Percentiles rank a stretch among this genome's conserved stretches.
phyloP scores from a whole-genome alignment of 352 stramenopile genomes.

The Globisporangium okanoganense region DNA sequence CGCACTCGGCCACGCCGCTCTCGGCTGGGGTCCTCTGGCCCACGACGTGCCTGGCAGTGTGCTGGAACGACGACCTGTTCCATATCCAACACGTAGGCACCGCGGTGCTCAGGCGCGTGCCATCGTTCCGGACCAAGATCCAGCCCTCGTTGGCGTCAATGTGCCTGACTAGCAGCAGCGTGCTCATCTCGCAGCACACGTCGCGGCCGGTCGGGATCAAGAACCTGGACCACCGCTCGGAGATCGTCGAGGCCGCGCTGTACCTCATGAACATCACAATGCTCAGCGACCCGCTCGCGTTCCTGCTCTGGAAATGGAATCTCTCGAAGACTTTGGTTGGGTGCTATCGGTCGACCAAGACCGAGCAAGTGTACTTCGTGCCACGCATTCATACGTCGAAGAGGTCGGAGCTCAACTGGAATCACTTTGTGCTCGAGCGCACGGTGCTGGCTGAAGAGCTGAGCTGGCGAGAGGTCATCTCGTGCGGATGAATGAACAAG shows the following conservation, averaged over 20 bases:
- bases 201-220: neutral
- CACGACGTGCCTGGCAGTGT: constrained; percentile 4
- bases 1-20: constrained; percentile 3
- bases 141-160: neutral
- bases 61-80: constrained; percentile 12
- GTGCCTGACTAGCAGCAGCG: neutral
- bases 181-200: neutral
- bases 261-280: constrained; percentile 17
- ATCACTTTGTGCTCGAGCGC: constrained; percentile 1
- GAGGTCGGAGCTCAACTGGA: constrained; percentile 5
- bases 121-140: neutral
- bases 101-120: neutral
- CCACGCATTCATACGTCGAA: neutral
- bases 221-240: constrained; percentile 2
- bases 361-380: constrained; percentile 7
- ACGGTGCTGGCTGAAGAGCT: neutral
- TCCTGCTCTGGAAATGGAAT: neutral
- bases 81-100: neutral
- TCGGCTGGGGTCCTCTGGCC: constrained; percentile 10
- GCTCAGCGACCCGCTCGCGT: constrained; percentile 9
- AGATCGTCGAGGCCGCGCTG: neutral
- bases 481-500: constrained; percentile 2
- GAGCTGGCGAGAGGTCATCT: constrained; percentile 7
- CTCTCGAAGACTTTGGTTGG: neutral
- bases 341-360: constrained; percentile 9